These are phyloP conservation scores for Anisodus tanguticus DNA, from an alignment of 257 asterid species.

Conservation along the genomic window DNA sequence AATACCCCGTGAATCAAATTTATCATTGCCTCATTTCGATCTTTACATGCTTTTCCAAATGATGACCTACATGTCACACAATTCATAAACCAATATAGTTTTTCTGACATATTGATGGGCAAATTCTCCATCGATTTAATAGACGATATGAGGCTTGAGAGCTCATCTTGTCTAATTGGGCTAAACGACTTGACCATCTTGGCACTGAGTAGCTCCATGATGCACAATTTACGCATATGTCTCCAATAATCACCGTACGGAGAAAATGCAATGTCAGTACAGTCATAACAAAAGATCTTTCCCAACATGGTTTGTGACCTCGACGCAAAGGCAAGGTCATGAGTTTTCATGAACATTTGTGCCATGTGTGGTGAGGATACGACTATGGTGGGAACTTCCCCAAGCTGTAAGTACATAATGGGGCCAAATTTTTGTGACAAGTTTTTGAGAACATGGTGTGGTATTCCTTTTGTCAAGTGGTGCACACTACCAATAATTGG, in stretches of 20 bases:
- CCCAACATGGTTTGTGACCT: constrained; percentile 21
- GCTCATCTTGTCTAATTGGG: not conserved
- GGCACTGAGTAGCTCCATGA: constrained; percentile 28
- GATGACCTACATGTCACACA: not conserved
- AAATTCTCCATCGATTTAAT: not conserved
- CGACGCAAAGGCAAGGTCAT: constrained; percentile 34
- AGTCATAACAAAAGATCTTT: constrained; percentile 10
- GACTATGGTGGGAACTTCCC: constrained; percentile 25
- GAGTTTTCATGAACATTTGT: constrained; percentile 31
- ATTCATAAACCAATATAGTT: not conserved
- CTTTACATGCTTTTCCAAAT: not conserved
- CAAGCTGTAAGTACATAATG: constrained; percentile 37
- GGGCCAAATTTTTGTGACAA: constrained; percentile 36
- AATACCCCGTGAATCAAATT: not conserved
- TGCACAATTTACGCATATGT: constrained; percentile 28
- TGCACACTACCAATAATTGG: constrained; percentile 41
- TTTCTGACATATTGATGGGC: not conserved
- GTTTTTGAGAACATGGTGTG: constrained; percentile 35
- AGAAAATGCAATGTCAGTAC: constrained; percentile 22
- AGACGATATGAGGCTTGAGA: not conserved
- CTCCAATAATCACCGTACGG: constrained; percentile 31
- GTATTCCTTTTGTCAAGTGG: constrained; percentile 12
- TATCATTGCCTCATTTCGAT: not conserved
- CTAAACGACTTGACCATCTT: constrained; percentile 21
- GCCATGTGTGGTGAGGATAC: constrained; percentile 32